Percentiles rank a stretch among this genome's conserved stretches.
Evolutionary conservation across 257 asterid species (phyloP).

Genomic region (Scutellaria barbata): DNA sequence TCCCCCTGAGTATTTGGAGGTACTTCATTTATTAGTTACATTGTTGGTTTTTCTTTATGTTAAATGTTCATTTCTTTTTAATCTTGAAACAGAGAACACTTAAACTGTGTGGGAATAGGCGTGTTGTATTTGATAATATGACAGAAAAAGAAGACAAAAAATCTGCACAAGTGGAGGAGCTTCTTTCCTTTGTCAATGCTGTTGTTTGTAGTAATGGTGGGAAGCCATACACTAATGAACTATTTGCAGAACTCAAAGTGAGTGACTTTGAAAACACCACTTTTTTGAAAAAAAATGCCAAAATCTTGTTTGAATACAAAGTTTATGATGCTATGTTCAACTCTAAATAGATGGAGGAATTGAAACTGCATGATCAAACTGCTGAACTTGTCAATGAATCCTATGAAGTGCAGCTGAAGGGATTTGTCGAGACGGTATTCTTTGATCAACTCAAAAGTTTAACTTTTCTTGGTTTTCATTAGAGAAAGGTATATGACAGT

Average conservation of each 20-base stretch:
- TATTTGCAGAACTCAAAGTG: slow-evolving; percentile 32
- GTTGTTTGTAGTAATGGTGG: slow-evolving; percentile 62
- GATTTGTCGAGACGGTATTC: slow-evolving; percentile 62
- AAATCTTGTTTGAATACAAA: no score
- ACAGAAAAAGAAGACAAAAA: slow-evolving; percentile 51
- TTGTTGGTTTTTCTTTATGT: not conserved
- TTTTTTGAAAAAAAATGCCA: no score
- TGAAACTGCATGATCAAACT: no score
- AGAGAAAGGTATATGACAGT: no score
- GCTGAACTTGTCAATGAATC: slow-evolving; percentile 30
- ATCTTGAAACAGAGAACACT: slow-evolving; percentile 51
- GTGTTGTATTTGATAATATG: slow-evolving; percentile 68
- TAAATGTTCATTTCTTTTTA: not conserved
- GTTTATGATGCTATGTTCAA: no score
- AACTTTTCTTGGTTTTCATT: no score
- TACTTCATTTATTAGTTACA: not conserved
- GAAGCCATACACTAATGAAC: slow-evolving; percentile 60
- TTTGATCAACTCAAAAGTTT: not conserved
- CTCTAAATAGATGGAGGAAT: no score
- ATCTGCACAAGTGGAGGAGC: slow-evolving; percentile 48
- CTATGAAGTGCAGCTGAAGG: slow-evolving; percentile 53
- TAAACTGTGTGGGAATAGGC: slow-evolving; percentile 66
- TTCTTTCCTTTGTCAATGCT: slow-evolving; percentile 54
- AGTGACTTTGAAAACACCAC: no score
- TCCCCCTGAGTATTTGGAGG: slow-evolving; percentile 66